phyloP scores from a whole-genome alignment of 768 basidiomycete genomes.

The Cubamyces sp. region DNA sequence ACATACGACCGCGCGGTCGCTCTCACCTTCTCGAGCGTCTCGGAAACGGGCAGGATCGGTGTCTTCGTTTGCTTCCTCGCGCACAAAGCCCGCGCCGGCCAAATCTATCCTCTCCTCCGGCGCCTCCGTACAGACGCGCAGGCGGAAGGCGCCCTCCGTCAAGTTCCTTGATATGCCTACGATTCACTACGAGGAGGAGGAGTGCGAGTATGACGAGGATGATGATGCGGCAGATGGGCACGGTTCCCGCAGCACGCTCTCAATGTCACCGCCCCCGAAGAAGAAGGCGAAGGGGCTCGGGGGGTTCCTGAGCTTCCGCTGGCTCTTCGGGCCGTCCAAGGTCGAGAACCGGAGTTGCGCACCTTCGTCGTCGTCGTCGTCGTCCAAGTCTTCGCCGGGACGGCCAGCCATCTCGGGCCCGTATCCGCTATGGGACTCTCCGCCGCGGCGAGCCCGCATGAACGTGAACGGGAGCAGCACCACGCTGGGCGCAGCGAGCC shows the following conservation, averaged over 20 bases:
- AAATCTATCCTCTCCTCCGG: conserved; percentile 64
- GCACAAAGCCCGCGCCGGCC: conserved; percentile 40
- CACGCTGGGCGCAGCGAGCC: conserved; percentile 23
- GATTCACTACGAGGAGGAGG: conserved; percentile 50
- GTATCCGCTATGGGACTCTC: conserved; percentile 36
- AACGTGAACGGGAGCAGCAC: conserved; percentile 13
- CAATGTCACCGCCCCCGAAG: conserved; percentile 31
- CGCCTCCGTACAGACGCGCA: conserved; percentile 45
- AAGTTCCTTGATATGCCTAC: conserved; percentile 73
- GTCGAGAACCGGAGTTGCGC: conserved; percentile 10
- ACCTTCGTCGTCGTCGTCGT: conserved; percentile 7
- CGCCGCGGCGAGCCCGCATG: conserved; percentile 21
- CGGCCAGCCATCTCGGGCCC: conserved; percentile 40
- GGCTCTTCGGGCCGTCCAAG: conserved; percentile 25
- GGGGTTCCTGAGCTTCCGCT: conserved; percentile 29
- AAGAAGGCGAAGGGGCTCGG: conserved; percentile 25
- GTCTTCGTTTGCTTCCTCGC: conserved; percentile 35
- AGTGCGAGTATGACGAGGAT: conserved; percentile 18
- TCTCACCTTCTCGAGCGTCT: conserved; percentile 30
- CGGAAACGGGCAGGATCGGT: conserved; percentile 43
- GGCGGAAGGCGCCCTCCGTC: conserved; percentile 52
- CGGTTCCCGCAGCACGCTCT: conserved; percentile 17
- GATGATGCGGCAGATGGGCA: conserved; percentile 11
- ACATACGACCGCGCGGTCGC: conserved; percentile 20
- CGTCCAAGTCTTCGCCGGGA: conserved; percentile 9